These are phyloP conservation scores for Aspergillus transmontanensis DNA, from an alignment of 2,329 filamentous ascomycete genomes.

Conservation along the genomic window DNA sequence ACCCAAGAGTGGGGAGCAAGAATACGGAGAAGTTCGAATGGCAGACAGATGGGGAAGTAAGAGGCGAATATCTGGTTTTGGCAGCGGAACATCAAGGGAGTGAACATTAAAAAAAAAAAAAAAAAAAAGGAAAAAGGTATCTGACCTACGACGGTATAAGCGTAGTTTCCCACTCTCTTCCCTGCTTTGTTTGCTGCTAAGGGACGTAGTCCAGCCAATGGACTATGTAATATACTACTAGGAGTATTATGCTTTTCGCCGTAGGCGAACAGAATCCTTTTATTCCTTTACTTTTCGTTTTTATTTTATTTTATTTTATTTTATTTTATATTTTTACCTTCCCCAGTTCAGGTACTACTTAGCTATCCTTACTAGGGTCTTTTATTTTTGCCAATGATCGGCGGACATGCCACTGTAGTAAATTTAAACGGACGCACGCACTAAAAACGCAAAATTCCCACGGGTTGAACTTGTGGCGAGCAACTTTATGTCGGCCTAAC, in stretches of 20 bases:
- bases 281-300: background rate
- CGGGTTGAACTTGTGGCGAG: background rate
- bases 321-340: background rate
- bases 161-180: background rate
- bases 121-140: background rate
- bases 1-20: background rate
- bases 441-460: background rate
- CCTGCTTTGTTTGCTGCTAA: background rate
- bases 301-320: no score
- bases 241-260: background rate
- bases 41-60: background rate
- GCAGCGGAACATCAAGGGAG: background rate
- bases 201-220: background rate
- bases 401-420: background rate
- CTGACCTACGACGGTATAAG: background rate
- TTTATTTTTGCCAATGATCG: slow-evolving; percentile 1
- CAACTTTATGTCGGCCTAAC: background rate
- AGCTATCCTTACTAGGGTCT: background rate
- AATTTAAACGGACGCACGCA: background rate
- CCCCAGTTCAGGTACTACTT: background rate
- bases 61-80: background rate
- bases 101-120: background rate
- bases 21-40: slow-evolving; percentile 7
- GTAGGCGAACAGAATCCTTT: background rate
- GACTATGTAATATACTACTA: background rate